These are phyloP conservation scores for Mycothermus thermophilus DNA, from an alignment of 495 filamentous ascomycete species.

Conservation along the genomic window DNA sequence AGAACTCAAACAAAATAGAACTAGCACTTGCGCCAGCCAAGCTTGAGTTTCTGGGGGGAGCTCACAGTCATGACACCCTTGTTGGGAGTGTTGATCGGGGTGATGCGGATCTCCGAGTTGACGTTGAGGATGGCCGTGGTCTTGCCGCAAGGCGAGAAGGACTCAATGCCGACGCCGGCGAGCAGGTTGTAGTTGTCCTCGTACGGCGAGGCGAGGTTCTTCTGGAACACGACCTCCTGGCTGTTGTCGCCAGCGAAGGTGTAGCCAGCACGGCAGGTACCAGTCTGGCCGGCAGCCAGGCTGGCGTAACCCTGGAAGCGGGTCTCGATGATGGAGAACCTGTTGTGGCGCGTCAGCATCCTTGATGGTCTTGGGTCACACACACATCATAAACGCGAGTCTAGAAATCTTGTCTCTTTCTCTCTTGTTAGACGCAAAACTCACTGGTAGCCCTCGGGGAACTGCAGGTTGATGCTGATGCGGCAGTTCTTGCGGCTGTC, in stretches of 20 bases:
- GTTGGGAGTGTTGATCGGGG: conserved; percentile 13
- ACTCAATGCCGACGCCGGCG: conserved; percentile 19
- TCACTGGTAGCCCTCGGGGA: conserved; percentile 31
- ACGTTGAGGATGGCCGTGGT: conserved; percentile 23
- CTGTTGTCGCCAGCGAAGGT: conserved; percentile 18
- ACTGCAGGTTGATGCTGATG: conserved; percentile 31
- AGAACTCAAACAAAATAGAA: neutral
- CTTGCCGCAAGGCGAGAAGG: conserved; percentile 19
- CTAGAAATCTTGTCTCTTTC: neutral
- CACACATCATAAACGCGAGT: too few species aligned
- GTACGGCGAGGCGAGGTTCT: conserved; percentile 19
- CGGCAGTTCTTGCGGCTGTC: conserved; percentile 35
- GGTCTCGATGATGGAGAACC: conserved; percentile 23
- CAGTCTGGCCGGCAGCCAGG: conserved; percentile 12
- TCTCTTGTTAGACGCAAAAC: neutral
- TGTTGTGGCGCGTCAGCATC: neutral
- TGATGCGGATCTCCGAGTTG: conserved; percentile 25
- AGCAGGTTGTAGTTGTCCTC: conserved; percentile 21
- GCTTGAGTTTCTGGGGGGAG: conserved; percentile 2
- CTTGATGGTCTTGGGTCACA: neutral
- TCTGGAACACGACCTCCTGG: conserved; percentile 24
- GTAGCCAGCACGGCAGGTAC: conserved; percentile 15
- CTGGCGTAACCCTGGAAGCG: conserved; percentile 22
- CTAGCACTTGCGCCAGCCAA: conserved; percentile 11
- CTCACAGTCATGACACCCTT: conserved; percentile 20